These are phyloP conservation scores for Harringtonia lauricola DNA, from an alignment of 2,329 filamentous ascomycete genomes.

Conservation along the genomic window DNA sequence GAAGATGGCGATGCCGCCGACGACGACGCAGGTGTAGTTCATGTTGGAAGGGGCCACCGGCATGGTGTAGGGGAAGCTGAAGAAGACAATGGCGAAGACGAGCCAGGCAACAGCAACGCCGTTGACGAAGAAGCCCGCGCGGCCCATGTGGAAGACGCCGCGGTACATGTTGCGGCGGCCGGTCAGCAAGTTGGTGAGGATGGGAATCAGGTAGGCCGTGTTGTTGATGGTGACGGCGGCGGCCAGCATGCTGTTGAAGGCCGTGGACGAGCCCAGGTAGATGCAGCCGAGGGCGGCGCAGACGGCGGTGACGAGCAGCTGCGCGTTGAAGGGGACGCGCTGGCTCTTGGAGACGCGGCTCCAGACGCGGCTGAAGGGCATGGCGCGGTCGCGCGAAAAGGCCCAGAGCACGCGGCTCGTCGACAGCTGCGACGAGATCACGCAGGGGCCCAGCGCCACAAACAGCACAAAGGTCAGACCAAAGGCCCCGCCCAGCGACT, in stretches of 20 bases:
- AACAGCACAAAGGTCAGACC: slow-evolving; percentile 29
- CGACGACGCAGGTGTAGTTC: slow-evolving; percentile 44
- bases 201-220: slow-evolving; percentile 31
- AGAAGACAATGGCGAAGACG: slow-evolving; percentile 30
- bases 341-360: slow-evolving; percentile 22
- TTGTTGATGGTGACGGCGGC: slow-evolving; percentile 23
- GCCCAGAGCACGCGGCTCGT: slow-evolving; percentile 4
- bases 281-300: slow-evolving; percentile 12
- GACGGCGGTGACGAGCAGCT: slow-evolving; percentile 21
- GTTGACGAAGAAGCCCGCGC: slow-evolving; percentile 23
- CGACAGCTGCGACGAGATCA: slow-evolving; percentile 22
- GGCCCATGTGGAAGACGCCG: slow-evolving; percentile 27
- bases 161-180: slow-evolving; percentile 26
- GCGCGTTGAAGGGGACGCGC: slow-evolving; percentile 27
- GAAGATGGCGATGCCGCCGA: slow-evolving; percentile 33
- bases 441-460: slow-evolving; percentile 28
- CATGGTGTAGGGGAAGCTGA: slow-evolving; percentile 34
- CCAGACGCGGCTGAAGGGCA: slow-evolving; percentile 25
- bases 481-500: slow-evolving; percentile 27
- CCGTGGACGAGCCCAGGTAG: slow-evolving; percentile 29
- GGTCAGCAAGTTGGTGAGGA: slow-evolving; percentile 30
- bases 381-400: slow-evolving; percentile 24
- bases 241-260: slow-evolving; percentile 18
- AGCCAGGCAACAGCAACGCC: slow-evolving; percentile 25
- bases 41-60: slow-evolving; percentile 28